These are phyloP conservation scores for Lyophyllum shimeji DNA, from an alignment of 768 basidiomycete species.

Conservation along the genomic window DNA sequence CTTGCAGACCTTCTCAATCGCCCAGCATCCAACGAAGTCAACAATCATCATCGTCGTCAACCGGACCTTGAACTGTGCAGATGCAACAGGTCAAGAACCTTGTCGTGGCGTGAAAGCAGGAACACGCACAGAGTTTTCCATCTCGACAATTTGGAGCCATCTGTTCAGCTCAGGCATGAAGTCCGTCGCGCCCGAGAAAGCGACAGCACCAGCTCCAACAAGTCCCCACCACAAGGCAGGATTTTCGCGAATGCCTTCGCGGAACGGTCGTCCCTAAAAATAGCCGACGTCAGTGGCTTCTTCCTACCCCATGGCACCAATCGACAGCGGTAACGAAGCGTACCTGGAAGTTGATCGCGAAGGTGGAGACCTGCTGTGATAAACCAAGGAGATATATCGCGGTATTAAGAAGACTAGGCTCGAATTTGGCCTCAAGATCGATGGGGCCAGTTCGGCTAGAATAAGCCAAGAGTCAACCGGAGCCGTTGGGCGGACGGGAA, in stretches of 20 bases:
- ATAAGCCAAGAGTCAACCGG: constrained; percentile 3
- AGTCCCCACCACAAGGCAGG: constrained; percentile 91
- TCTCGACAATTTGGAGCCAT: constrained; percentile 96
- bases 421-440: constrained; percentile 95
- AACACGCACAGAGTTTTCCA: constrained; percentile 67
- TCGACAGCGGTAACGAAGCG: constrained; percentile 5
- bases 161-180: constrained; percentile 93
- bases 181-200: constrained; percentile 91
- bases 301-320: background rate
- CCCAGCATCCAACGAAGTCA: constrained; percentile 88
- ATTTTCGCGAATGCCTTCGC: constrained; percentile 97
- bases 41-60: constrained; percentile 80
- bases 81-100: background rate
- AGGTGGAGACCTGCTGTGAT: constrained; percentile 97
- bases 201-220: constrained; percentile 84
- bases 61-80: constrained; percentile 73
- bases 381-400: constrained; percentile 95
- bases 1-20: constrained; percentile 83
- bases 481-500: background rate
- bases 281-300: background rate
- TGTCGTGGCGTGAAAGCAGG: background rate
- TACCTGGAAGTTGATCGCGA: constrained; percentile 96
- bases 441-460: constrained; percentile 68
- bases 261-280: constrained; percentile 87
- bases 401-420: constrained; percentile 92